Conservation (phyloP, 2,329 filamentous ascomycete species). For the Fusarium torreyae region DNA sequence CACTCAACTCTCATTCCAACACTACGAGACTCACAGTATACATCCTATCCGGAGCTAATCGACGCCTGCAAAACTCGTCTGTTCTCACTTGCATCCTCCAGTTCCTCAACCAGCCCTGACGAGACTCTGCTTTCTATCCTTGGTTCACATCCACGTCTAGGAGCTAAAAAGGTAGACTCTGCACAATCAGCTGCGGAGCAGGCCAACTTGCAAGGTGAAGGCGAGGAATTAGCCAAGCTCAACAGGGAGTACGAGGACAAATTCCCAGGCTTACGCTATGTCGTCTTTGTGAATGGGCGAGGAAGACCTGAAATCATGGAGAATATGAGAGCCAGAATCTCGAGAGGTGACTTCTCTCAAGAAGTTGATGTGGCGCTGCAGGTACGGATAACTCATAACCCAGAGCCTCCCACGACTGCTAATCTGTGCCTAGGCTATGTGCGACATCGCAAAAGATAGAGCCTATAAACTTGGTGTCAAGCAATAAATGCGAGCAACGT, state of each 20-base stretch:
- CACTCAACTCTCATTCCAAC: conserved; percentile 80
- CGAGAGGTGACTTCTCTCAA: conserved; percentile 72
- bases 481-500: conserved; percentile 2
- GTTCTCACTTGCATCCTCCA: conserved; percentile 69
- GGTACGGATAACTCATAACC: conserved; percentile 63
- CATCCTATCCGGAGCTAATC: conserved; percentile 79
- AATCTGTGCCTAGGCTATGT: conserved; percentile 78
- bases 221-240: conserved; percentile 73
- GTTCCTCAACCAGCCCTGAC: conserved; percentile 61
- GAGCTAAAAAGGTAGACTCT: conserved; percentile 86
- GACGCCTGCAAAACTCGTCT: conserved; percentile 75
- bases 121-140: conserved; percentile 79
- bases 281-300: conserved; percentile 92
- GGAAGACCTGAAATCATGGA: conserved; percentile 81
- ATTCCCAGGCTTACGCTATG: conserved; percentile 88
- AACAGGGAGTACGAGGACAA: conserved; percentile 85
- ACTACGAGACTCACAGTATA: conserved; percentile 70
- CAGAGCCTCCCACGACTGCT: neutral
- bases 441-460: conserved; percentile 88
- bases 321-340: conserved; percentile 84
- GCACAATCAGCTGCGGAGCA: conserved; percentile 87
- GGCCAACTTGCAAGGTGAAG: conserved; percentile 76
- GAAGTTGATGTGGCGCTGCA: conserved; percentile 83
- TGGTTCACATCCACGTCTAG: conserved; percentile 85
- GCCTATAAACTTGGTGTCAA: conserved; percentile 59